These are phyloP conservation scores for Rostrohypoxylon terebratum DNA, from an alignment of 495 filamentous ascomycete species.

Conservation along the genomic window DNA sequence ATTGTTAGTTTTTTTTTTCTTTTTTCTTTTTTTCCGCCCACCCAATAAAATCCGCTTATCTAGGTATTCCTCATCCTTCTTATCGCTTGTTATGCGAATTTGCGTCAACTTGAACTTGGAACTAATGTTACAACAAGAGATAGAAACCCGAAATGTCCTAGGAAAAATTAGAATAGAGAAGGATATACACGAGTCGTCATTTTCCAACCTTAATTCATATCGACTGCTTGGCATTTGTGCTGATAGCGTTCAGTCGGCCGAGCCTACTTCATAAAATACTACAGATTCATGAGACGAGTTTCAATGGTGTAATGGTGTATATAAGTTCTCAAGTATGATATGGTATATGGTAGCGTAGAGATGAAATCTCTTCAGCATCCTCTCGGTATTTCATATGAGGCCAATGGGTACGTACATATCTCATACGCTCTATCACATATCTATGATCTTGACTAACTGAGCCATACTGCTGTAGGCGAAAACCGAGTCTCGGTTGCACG, in stretches of 20 bases:
- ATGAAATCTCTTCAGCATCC: not conserved
- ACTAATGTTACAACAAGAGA: too few relatives aligned
- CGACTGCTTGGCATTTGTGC: not conserved
- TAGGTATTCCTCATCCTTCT: not conserved
- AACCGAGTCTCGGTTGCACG: conserved; percentile 20
- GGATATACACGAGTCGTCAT: not conserved
- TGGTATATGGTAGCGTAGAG: not conserved
- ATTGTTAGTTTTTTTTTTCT: not conserved
- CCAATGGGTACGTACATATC: conserved; percentile 8
- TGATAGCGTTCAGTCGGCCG: not conserved
- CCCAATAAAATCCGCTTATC: not conserved
- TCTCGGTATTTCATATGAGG: not conserved
- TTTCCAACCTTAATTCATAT: not conserved
- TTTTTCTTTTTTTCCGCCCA: too few relatives aligned
- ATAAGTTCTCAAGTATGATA: not conserved
- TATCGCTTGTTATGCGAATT: not conserved
- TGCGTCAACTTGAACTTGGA: not conserved
- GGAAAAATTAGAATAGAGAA: not conserved
- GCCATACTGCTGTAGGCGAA: conserved; percentile 1
- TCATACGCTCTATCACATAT: conserved; percentile 9
- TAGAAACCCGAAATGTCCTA: not conserved
- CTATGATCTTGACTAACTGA: conserved; percentile 21
- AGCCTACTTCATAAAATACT: not conserved
- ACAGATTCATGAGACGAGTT: not conserved
- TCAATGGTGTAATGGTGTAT: not conserved